Conservation (phyloP, 1,284 basidiomycete species). For the Heliocybe sulcata region DNA sequence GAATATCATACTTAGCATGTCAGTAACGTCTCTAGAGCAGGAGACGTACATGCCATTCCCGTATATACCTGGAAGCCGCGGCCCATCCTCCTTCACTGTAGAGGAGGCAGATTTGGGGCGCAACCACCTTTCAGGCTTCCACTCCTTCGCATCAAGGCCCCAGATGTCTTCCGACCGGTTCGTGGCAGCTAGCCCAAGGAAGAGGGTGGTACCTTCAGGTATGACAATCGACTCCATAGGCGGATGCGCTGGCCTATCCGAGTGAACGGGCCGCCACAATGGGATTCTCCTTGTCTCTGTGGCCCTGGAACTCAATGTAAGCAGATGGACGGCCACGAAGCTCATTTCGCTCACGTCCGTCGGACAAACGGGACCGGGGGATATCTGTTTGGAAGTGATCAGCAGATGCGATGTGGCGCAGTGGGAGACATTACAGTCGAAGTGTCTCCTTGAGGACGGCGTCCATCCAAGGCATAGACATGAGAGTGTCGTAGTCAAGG, state of each 20-base stretch:
- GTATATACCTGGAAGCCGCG: constrained; percentile 14
- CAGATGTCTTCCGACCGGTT: constrained; percentile 13
- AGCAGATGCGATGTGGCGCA: neutral
- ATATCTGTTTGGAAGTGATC: neutral
- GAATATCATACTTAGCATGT: neutral
- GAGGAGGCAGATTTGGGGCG: constrained; percentile 4
- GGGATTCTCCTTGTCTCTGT: constrained; percentile 6
- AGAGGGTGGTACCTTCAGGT: constrained; percentile 12
- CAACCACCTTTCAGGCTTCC: constrained; percentile 17
- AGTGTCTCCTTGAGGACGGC: constrained; percentile 12
- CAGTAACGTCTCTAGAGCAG: neutral
- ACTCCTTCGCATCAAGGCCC: constrained; percentile 14
- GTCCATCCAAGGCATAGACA: constrained; percentile 10
- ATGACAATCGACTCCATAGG: constrained; percentile 8
- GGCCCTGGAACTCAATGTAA: neutral
- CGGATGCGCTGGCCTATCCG: constrained; percentile 5
- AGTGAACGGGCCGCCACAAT: constrained; percentile 10
- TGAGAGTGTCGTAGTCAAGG: constrained; percentile 8
- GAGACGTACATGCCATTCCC: constrained; percentile 12
- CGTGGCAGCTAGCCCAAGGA: constrained; percentile 12
- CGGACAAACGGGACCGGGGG: constrained; percentile 4
- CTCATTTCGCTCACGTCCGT: constrained; percentile 12
- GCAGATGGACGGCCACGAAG: neutral
- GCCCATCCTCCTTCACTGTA: constrained; percentile 3
- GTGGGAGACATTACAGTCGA: constrained; percentile 4